phyloP scores from a whole-genome alignment of 2,329 filamentous ascomycete genomes.

The Fusarium goolgardi region DNA sequence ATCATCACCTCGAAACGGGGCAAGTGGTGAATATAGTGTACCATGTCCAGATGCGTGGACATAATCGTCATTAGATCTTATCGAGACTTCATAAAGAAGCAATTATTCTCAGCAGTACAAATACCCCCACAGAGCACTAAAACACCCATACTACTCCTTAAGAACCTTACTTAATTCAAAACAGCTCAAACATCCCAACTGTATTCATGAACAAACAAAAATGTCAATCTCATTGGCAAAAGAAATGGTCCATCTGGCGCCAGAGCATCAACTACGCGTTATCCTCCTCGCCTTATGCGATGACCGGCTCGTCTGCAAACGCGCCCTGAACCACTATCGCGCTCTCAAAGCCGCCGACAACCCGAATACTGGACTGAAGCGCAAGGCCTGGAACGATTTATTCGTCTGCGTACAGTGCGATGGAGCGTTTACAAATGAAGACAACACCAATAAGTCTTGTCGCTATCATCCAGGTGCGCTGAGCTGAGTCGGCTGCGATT shows the following conservation, averaged over 20 bases:
- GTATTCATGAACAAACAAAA: not conserved
- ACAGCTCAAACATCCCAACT: not conserved
- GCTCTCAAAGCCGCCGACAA: conserved; percentile 7
- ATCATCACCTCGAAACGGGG: not conserved
- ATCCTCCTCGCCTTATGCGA: conserved; percentile 38
- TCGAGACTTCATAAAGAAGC: not conserved
- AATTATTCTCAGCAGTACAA: not conserved
- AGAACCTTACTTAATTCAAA: not conserved
- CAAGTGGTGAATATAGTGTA: not conserved
- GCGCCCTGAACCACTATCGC: conserved; percentile 18
- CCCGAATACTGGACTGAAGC: conserved; percentile 12
- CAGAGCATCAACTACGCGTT: conserved; percentile 33
- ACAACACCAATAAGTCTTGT: conserved; percentile 24
- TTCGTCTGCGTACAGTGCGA: conserved; percentile 36
- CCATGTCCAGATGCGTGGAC: not conserved
- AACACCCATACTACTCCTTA: not conserved
- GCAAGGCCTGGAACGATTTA: conserved; percentile 34
- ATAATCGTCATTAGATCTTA: not conserved
- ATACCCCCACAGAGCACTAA: not conserved
- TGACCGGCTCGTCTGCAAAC: not conserved
- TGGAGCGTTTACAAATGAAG: conserved; percentile 7
- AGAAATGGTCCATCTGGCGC: conserved; percentile 22
- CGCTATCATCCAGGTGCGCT: conserved; percentile 30
- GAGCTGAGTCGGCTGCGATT: not conserved
- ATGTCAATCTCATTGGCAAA: conserved; percentile 7